Percentiles rank a stretch among this genome's conserved stretches.
Evolutionary conservation across 2,329 filamentous ascomycete genomes (phyloP).

Genomic region (Claviceps quebecensis): DNA sequence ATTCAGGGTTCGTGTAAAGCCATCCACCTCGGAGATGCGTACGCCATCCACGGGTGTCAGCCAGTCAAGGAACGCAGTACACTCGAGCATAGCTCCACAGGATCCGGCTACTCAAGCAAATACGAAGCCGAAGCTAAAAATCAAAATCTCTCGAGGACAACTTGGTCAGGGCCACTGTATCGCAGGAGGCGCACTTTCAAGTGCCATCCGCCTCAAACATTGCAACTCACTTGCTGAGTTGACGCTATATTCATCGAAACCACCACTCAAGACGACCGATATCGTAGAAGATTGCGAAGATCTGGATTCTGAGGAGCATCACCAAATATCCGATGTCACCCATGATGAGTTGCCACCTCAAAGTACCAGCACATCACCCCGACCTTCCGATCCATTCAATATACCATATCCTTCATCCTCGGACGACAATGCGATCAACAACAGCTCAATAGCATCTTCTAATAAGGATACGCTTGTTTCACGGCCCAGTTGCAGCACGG

Average conservation of each 20-base stretch:
- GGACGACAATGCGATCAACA: conserved; percentile 5
- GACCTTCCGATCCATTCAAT: conserved; percentile 21
- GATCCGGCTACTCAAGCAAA: background rate
- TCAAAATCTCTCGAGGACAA: conserved; percentile 19
- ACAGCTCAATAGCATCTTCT: conserved; percentile 5
- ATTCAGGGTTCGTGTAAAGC: conserved; percentile 17
- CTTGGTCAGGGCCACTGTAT: conserved; percentile 10
- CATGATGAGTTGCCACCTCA: conserved; percentile 3
- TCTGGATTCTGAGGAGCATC: background rate
- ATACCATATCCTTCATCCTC: conserved; percentile 18
- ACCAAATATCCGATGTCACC: conserved; percentile 3
- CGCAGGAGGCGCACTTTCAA: conserved; percentile 8
- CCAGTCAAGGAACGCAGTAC: background rate
- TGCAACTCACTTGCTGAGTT: conserved; percentile 20
- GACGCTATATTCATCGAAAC: conserved; percentile 9
- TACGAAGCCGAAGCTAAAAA: conserved; percentile 17
- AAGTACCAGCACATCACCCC: conserved; percentile 8
- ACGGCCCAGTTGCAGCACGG: conserved; percentile 6
- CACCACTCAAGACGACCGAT: background rate
- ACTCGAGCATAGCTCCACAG: background rate
- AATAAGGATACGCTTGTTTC: conserved; percentile 6
- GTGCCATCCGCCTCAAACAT: conserved; percentile 16
- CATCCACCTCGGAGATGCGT: conserved; percentile 8
- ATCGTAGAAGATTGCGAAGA: background rate
- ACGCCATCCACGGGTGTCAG: background rate